Evolutionary conservation across 2,329 filamentous ascomycete species (phyloP), one percentile per base, ranked within the genome.

Genomic region (Aureobasidium sp.): DNA sequence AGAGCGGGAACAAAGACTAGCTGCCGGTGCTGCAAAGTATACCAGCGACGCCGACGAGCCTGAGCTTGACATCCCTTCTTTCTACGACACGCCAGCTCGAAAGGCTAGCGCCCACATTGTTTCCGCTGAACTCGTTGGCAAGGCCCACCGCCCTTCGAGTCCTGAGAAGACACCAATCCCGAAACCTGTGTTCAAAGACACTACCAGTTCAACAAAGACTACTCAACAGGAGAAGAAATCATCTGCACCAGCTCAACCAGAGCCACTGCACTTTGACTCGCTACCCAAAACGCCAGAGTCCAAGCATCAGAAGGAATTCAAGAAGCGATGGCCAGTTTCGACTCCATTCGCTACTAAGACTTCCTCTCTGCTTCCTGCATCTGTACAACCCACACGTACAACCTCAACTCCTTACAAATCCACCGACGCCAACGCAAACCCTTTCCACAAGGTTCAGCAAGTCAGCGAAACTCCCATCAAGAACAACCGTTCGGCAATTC

Each of bases 1-100:
- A 59, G 70, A 71, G 62, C 64, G 68, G 37, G 69, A 68, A 45
- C 30, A 51, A 32, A 68, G 65, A 14, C 57, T 68, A 34, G 67
- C 66, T 32, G 65, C 68, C 32, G 63, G 64, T 14, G 61, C 62
- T 10, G 37, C 61, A 11, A 71, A 70, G 62, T 61, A 66, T 36
- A 64, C 62, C 13, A 68, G 68, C 59, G 66, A 68, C 66, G 27
- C 72, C 66, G 73, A 76, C 66, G 73, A 76, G 61, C 72, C 73
- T 7, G 73, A 74, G 59, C 67, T 68, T 30, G 72, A 74, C 47
- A 11, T 50, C 34, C 42, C 42, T 7, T 21, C 30, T 48, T 50
- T 30, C 57, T 63, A 47, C 42, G 14, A 48, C 30, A 70, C 71
- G 4, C 73, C 74, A n/a, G 73, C 74, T 13, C 65, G 67, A 30